phyloP scores from a whole-genome alignment of 495 filamentous ascomycete species.

The Talaromyces borbonicus region DNA sequence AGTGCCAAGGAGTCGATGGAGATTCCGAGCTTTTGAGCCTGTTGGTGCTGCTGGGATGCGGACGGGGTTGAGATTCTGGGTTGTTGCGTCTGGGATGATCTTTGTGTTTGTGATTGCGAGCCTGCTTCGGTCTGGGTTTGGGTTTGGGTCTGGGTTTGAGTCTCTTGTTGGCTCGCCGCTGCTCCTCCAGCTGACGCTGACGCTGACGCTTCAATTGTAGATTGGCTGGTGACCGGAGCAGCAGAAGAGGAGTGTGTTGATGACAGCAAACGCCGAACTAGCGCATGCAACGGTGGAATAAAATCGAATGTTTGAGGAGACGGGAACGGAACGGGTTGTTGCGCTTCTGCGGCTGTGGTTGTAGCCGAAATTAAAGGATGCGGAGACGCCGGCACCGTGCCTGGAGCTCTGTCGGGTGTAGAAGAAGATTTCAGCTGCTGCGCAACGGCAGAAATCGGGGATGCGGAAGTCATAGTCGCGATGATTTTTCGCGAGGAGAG shows the following conservation, averaged over 20 bases:
- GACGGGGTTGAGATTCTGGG: neutral
- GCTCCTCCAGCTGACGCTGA: constrained; percentile 9
- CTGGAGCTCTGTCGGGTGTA: constrained; percentile 30
- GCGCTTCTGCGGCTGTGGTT: neutral
- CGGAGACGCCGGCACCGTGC: constrained; percentile 34
- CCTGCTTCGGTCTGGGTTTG: constrained; percentile 8
- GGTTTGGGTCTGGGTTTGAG: constrained; percentile 8
- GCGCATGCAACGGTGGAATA: constrained; percentile 67
- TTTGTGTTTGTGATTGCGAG: constrained; percentile 8
- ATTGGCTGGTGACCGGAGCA: constrained; percentile 16
- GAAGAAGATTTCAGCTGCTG: constrained; percentile 28
- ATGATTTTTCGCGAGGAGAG: neutral
- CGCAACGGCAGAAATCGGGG: constrained; percentile 28
- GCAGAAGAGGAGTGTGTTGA: constrained; percentile 6
- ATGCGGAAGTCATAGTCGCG: constrained; percentile 32
- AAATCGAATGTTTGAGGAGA: constrained; percentile 64
- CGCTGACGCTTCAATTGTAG: constrained; percentile 14
- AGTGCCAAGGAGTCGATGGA: constrained; percentile 2
- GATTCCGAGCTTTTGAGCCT: constrained; percentile 10
- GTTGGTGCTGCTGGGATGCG: neutral
- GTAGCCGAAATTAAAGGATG: constrained; percentile 13
- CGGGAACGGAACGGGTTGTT: constrained; percentile 37
- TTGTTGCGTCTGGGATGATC: constrained; percentile 23
- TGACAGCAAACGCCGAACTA: constrained; percentile 61
- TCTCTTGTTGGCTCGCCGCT: too few relatives aligned